Conservation (phyloP, 129 eudicot genomes). For the Smallanthus sonchifolius region DNA sequence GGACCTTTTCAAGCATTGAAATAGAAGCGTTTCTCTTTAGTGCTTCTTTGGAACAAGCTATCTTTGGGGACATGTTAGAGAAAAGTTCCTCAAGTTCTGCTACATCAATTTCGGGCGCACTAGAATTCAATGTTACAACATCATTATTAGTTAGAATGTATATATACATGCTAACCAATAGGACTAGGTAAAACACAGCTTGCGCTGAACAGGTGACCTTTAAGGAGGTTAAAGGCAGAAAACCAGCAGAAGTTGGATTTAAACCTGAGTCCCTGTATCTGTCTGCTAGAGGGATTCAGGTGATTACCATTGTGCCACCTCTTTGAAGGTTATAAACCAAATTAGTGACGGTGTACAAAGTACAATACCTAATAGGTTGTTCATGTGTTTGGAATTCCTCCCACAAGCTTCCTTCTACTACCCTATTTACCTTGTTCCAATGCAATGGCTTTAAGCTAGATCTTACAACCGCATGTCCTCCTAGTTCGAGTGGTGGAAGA, state of each 20-base stretch:
- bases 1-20: too few relatives aligned
- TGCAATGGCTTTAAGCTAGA: constrained; percentile 72
- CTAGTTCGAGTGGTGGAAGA: too few relatives aligned
- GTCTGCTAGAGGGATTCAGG: neutral
- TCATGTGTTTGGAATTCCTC: constrained; percentile 40
- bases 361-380: constrained; percentile 17
- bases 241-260: neutral
- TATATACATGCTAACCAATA: neutral
- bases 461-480: constrained; percentile 51
- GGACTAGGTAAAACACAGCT: neutral
- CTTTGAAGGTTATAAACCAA: neutral
- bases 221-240: neutral
- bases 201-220: neutral
- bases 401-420: constrained; percentile 85
- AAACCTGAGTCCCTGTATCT: neutral
- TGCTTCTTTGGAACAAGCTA: too few relatives aligned
- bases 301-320: neutral
- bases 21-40: too few relatives aligned
- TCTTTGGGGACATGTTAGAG: too few relatives aligned
- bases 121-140: too few relatives aligned
- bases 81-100: too few relatives aligned
- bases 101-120: too few relatives aligned
- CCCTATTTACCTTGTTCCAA: constrained; percentile 91
- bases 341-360: neutral
- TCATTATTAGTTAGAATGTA: constrained; percentile 10